Conservation (phyloP, 176 grass and related monocot species). For the Avena sativa region DNA sequence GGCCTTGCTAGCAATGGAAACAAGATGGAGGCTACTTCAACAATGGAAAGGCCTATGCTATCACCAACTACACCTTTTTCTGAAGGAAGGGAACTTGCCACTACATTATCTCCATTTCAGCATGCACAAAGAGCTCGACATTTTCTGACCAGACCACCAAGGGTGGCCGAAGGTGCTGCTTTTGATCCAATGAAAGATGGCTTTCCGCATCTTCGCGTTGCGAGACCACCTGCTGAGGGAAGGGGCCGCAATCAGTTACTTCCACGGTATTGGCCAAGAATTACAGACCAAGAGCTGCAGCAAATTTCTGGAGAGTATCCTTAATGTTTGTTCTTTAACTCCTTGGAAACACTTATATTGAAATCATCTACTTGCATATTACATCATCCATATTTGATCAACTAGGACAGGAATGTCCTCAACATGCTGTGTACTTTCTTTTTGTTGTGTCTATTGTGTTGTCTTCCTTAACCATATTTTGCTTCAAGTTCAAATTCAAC, state of each 20-base stretch:
- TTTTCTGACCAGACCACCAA: conserved; percentile 71
- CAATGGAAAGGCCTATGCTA: conserved; percentile 60
- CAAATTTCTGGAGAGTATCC: conserved; percentile 99
- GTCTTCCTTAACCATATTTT: conserved; percentile 65
- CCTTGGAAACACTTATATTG: neutral
- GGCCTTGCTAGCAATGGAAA: conserved; percentile 65
- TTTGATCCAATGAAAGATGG: conserved; percentile 77
- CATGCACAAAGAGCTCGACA: conserved; percentile 69
- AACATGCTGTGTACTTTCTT: neutral
- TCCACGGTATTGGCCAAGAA: conserved; percentile 98
- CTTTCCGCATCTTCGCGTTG: conserved; percentile 90
- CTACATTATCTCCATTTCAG: conserved; percentile 60
- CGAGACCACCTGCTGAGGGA: conserved; percentile 92
- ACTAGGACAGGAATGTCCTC: conserved; percentile 4
- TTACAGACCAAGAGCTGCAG: conserved; percentile 98
- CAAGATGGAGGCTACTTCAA: conserved; percentile 63
- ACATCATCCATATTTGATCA: neutral
- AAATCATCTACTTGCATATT: conserved; percentile 24
- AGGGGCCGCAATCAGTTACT: conserved; percentile 92
- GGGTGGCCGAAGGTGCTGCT: conserved; percentile 52
- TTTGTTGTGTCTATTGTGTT: conserved; percentile 26
- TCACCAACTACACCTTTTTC: conserved; percentile 51
- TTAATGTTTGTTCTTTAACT: conserved; percentile 32
- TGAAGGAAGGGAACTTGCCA: conserved; percentile 69
- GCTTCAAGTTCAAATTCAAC: conserved; percentile 88